phyloP scores from a whole-genome alignment of 192 early-diverging fungal genomes.

The Backusella australiensis region DNA sequence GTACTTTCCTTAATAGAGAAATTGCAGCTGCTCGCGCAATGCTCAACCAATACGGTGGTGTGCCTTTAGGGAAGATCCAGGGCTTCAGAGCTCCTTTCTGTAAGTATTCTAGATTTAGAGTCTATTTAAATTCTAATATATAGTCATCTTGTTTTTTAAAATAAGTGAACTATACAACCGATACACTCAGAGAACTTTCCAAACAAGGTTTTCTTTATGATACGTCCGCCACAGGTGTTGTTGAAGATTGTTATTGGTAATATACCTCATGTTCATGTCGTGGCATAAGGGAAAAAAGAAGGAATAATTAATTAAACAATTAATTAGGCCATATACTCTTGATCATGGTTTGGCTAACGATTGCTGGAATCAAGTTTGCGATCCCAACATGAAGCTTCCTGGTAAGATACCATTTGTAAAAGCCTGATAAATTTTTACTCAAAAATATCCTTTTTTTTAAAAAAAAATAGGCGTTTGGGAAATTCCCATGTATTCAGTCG shows the following conservation, averaged over 20 bases:
- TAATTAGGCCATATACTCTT: slow-evolving; percentile 57
- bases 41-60: slow-evolving; percentile 55
- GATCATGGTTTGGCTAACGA: slow-evolving; percentile 64
- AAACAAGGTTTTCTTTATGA: slow-evolving; percentile 55
- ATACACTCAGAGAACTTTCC: slow-evolving; percentile 43
- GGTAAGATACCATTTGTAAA: slow-evolving; percentile 18
- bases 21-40: slow-evolving; percentile 40
- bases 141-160: background rate
- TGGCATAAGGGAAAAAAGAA: background rate
- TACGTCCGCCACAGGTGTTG: slow-evolving; percentile 44
- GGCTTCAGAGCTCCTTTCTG: slow-evolving; percentile 68
- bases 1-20: slow-evolving; percentile 30
- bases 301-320: background rate
- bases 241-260: slow-evolving; percentile 54
- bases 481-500: slow-evolving; percentile 60
- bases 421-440: background rate
- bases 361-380: slow-evolving; percentile 54
- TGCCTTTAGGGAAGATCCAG: slow-evolving; percentile 53
- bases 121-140: background rate
- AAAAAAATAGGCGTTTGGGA: slow-evolving; percentile 53
- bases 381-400: slow-evolving; percentile 36
- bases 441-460: background rate
- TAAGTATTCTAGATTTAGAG: slow-evolving; percentile 6
- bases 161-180: slow-evolving; percentile 45
- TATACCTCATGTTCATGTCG: background rate